Evolutionary conservation across 805 yeast genomes (phyloP).

Genomic region (Candida orba): DNA sequence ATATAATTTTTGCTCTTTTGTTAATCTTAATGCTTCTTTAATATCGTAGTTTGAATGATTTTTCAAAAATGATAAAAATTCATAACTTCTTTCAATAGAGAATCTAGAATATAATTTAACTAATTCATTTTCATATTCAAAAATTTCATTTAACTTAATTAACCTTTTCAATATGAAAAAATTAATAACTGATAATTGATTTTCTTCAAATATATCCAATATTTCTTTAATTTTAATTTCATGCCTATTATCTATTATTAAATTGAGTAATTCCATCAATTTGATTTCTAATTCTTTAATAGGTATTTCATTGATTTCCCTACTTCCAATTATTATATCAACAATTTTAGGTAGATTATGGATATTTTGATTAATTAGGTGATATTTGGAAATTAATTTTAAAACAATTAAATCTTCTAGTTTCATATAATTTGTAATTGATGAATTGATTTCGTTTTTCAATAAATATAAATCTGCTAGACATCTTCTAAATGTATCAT

Average conservation of each 20-base stretch:
- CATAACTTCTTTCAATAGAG: slow-evolving; percentile 31
- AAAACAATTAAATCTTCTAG: slow-evolving; percentile 49
- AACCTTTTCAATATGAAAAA: slow-evolving; percentile 62
- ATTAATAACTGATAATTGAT: slow-evolving; percentile 39
- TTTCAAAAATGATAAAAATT: slow-evolving; percentile 55
- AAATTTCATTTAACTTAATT: slow-evolving; percentile 44
- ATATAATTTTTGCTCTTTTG: slow-evolving; percentile 44
- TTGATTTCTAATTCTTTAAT: slow-evolving; percentile 18
- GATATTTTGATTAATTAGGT: slow-evolving; percentile 47
- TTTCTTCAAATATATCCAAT: slow-evolving; percentile 36
- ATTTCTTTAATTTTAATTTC: slow-evolving; percentile 53
- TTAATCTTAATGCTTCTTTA: slow-evolving; percentile 59
- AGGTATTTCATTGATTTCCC: slow-evolving; percentile 34
- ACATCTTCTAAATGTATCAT: slow-evolving; percentile 31
- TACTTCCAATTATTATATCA: slow-evolving; percentile 31
- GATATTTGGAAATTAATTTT: slow-evolving; percentile 52
- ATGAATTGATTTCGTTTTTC: slow-evolving; percentile 50
- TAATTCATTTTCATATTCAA: slow-evolving; percentile 57
- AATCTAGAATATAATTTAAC: slow-evolving; percentile 59
- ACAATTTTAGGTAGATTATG: slow-evolving; percentile 46
- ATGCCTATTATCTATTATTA: slow-evolving; percentile 58
- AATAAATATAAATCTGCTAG: slow-evolving; percentile 49
- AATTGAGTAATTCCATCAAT: slow-evolving; percentile 38
- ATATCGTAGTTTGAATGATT: slow-evolving; percentile 57
- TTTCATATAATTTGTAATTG: slow-evolving; percentile 56